Evolutionary conservation across 2,329 filamentous ascomycete species (phyloP).

Genomic region (Calonectria pseudoreteaudii): DNA sequence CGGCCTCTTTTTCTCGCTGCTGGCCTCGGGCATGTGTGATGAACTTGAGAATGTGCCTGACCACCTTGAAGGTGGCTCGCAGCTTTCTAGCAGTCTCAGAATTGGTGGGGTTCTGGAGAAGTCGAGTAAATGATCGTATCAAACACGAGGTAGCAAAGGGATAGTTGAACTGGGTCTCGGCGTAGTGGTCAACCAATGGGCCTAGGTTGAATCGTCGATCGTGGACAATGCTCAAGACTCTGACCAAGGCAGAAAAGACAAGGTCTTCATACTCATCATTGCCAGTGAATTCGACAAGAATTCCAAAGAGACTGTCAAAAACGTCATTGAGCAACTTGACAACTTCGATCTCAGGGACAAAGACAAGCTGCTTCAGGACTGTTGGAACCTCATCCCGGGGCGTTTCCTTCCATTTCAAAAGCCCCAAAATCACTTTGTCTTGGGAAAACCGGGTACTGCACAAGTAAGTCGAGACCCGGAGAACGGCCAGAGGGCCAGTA

Average conservation of each 20-base stretch:
- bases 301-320: slow-evolving; percentile 90
- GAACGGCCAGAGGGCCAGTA: slow-evolving; percentile 82
- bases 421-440: slow-evolving; percentile 84
- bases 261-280: slow-evolving; percentile 93
- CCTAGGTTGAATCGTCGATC: slow-evolving; percentile 93
- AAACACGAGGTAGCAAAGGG: slow-evolving; percentile 92
- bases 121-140: slow-evolving; percentile 85
- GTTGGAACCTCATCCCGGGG: slow-evolving; percentile 77
- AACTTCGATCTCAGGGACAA: slow-evolving; percentile 96
- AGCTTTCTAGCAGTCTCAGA: slow-evolving; percentile 85
- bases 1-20: slow-evolving; percentile 88
- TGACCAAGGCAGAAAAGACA: slow-evolving; percentile 90
- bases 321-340: slow-evolving; percentile 93
- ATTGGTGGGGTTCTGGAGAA: slow-evolving; percentile 86
- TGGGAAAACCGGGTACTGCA: slow-evolving; percentile 97
- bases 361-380: slow-evolving; percentile 85
- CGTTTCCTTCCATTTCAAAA: slow-evolving; percentile 88
- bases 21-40: slow-evolving; percentile 90
- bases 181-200: slow-evolving; percentile 91
- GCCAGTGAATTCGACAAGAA: slow-evolving; percentile 90
- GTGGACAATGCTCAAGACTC: slow-evolving; percentile 91
- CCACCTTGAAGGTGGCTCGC: slow-evolving; percentile 93
- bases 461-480: slow-evolving; percentile 85
- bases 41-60: slow-evolving; percentile 92
- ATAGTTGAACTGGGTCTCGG: slow-evolving; percentile 89